Evolutionary conservation across 2,329 filamentous ascomycete genomes (phyloP).

Genomic region (Chaetomiaceae sp.): DNA sequence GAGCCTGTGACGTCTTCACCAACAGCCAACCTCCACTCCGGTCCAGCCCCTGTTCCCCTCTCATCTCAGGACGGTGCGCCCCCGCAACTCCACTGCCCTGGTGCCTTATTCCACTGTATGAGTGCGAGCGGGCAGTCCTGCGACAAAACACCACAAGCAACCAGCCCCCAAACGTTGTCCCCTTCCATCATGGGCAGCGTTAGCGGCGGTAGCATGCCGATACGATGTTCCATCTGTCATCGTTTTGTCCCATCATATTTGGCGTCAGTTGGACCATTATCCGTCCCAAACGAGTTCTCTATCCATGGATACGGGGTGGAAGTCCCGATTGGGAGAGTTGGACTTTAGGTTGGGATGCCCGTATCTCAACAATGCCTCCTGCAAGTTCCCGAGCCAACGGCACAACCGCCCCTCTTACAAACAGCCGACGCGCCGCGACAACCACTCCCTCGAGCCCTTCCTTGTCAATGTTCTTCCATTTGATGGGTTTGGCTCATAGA

Average conservation of each 20-base stretch:
- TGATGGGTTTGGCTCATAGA: neutral
- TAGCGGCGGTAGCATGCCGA: neutral
- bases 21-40: neutral
- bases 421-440: neutral
- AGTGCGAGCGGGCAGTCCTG: neutral
- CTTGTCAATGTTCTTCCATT: neutral
- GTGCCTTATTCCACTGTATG: neutral
- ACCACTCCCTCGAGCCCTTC: neutral
- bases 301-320: no score
- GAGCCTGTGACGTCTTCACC: slow-evolving; percentile 5
- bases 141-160: neutral
- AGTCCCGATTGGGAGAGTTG: no score
- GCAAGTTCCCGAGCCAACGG: neutral
- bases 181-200: neutral
- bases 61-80: no score
- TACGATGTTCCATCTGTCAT: neutral
- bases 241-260: no score
- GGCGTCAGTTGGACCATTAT: neutral
- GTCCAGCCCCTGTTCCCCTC: no score
- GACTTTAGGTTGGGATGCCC: no score
- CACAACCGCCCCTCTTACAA: neutral
- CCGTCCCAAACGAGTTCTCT: no score
- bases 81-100: neutral
- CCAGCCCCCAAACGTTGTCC: neutral
- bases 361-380: no score